phyloP scores from a whole-genome alignment of 805 yeast species.

The Wickerhamomyces bovis region DNA sequence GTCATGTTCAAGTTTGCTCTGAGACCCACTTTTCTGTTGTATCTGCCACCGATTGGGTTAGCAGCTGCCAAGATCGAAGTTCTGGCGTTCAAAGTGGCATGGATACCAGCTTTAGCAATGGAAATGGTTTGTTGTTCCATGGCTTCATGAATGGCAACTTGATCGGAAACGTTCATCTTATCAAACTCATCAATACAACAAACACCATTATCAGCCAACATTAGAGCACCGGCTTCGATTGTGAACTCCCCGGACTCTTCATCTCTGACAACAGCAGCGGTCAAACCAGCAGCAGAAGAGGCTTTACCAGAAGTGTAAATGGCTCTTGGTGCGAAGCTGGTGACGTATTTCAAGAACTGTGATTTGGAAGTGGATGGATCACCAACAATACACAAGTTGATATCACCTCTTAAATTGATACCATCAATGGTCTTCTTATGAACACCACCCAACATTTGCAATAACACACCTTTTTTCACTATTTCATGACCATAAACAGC shows the following conservation, averaged over 20 bases:
- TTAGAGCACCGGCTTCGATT: conserved; percentile 96
- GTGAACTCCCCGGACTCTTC: conserved; percentile 97
- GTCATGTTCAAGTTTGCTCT: conserved; percentile 90
- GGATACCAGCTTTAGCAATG: conserved; percentile 97
- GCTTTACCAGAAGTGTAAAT: conserved; percentile 98
- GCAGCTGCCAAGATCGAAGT: conserved; percentile 98
- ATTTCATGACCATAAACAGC: conserved; percentile 95
- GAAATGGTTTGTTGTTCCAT: conserved; percentile 99
- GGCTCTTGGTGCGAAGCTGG: conserved; percentile 87
- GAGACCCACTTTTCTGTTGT: conserved; percentile 78
- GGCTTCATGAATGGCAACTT: conserved; percentile 98
- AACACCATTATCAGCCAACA: conserved; percentile 97
- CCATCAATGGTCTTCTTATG: conserved; percentile 93
- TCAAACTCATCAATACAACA: conserved; percentile 99
- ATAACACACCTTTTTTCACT: conserved; percentile 82
- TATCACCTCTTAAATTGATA: conserved; percentile 91
- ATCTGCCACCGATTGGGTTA: conserved; percentile 95
- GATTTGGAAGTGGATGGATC: conserved; percentile 98
- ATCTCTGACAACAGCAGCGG: conserved; percentile 96
- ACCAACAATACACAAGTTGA: conserved; percentile 93
- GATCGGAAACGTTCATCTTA: conserved; percentile 93
- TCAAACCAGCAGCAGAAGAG: conserved; percentile 96
- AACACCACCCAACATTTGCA: conserved; percentile 92
- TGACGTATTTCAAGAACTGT: conserved; percentile 89
- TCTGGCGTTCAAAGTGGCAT: conserved; percentile 94